Evolutionary conservation across 2,329 filamentous ascomycete species (phyloP).

Genomic region (Ceratocystis lukuohia): DNA sequence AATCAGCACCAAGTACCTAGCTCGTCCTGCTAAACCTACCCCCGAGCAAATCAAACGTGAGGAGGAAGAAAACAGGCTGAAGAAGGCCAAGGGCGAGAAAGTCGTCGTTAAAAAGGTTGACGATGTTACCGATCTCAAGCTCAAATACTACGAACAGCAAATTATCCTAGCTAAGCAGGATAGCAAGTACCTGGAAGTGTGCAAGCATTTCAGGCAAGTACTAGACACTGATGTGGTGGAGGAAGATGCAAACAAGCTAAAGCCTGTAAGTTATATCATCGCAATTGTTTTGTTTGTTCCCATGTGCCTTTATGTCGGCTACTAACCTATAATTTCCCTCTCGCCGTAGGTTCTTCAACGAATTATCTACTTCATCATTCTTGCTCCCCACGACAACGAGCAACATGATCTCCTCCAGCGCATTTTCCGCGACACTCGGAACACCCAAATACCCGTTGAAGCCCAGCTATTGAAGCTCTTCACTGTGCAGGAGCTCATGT

Average conservation of each 20-base stretch:
- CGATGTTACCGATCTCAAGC: constrained; percentile 90
- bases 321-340: constrained; percentile 19
- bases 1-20: constrained; percentile 88
- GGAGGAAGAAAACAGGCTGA: constrained; percentile 75
- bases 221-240: constrained; percentile 92
- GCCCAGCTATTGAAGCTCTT: constrained; percentile 84
- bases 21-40: constrained; percentile 82
- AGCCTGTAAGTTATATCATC: constrained; percentile 49
- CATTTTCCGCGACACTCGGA: constrained; percentile 73
- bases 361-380: constrained; percentile 94
- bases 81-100: constrained; percentile 65
- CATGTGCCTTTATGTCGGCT: neutral
- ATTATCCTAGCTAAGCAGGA: constrained; percentile 93
- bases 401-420: constrained; percentile 94
- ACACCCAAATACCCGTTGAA: constrained; percentile 62
- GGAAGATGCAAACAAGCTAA: constrained; percentile 72
- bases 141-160: constrained; percentile 94
- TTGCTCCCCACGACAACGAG: constrained; percentile 95
- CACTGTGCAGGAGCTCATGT: constrained; percentile 92
- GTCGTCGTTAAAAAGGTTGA: constrained; percentile 66
- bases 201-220: constrained; percentile 96
- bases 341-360: constrained; percentile 62
- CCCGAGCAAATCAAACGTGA: constrained; percentile 83
- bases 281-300: neutral
- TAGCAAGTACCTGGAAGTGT: constrained; percentile 90